phyloP scores from a whole-genome alignment of 2,329 filamentous ascomycete species.

The Volutella citrinella region DNA sequence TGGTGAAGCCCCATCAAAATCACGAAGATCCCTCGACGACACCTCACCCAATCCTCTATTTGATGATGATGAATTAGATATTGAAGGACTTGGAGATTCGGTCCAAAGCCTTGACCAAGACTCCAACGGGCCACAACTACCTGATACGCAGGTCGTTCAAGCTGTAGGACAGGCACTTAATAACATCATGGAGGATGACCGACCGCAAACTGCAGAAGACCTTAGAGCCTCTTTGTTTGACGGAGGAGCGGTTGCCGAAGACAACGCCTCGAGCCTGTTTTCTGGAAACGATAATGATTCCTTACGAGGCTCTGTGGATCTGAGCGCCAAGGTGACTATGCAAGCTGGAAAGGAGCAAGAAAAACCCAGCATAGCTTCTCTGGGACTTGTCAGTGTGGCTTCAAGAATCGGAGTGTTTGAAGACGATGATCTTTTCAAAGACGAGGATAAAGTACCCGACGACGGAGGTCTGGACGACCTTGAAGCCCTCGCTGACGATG shows the following conservation, averaged over 20 bases:
- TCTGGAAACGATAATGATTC: constrained; percentile 58
- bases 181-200: constrained; percentile 83
- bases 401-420: constrained; percentile 90
- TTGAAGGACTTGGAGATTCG: constrained; percentile 67
- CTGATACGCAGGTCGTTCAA: constrained; percentile 79
- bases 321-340: constrained; percentile 28
- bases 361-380: constrained; percentile 84
- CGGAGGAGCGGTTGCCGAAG: constrained; percentile 26
- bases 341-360: constrained; percentile 48
- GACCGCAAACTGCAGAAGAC: constrained; percentile 60
- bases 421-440: constrained; percentile 88
- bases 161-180: constrained; percentile 91
- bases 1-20: constrained; percentile 37
- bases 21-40: constrained; percentile 71
- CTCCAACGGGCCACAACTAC: constrained; percentile 46
- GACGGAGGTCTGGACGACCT: constrained; percentile 72
- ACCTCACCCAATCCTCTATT: constrained; percentile 55
- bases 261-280: constrained; percentile 46
- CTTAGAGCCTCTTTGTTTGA: constrained; percentile 64
- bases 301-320: constrained; percentile 60
- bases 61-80: constrained; percentile 77
- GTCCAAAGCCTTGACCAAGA: constrained; percentile 78
- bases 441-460: constrained; percentile 82
- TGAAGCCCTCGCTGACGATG: constrained; percentile 59
- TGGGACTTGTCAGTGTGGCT: constrained; percentile 85